These are phyloP conservation scores for Thermomyces lanuginosus DNA, from an alignment of 2,329 filamentous ascomycete genomes.

Conservation along the genomic window DNA sequence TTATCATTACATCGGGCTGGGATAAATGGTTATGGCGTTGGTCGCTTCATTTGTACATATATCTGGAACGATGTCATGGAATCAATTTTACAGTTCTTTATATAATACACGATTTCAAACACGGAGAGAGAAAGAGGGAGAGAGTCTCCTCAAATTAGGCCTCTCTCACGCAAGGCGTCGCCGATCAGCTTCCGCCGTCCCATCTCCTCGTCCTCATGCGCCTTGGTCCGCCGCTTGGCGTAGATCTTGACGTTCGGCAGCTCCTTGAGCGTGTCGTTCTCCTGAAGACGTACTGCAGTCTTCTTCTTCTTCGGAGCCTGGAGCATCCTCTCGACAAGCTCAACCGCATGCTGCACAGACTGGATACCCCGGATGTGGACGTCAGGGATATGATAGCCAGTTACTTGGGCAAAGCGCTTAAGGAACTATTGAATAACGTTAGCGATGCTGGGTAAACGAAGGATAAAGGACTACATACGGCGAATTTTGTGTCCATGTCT, in stretches of 20 bases:
- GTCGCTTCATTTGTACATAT: no score
- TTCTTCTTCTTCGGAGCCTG: constrained; percentile 38
- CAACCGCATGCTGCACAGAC: constrained; percentile 40
- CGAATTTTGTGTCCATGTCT: constrained; percentile 51
- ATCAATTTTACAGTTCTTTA: no score
- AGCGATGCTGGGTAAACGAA: constrained; percentile 1
- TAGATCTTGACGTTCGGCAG: constrained; percentile 58
- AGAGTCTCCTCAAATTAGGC: no score
- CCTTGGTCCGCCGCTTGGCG: constrained; percentile 47
- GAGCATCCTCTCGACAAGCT: constrained; percentile 27
- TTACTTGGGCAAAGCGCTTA: constrained; percentile 68
- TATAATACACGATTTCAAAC: background rate
- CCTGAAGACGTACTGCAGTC: constrained; percentile 40
- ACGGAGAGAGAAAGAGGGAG: no score
- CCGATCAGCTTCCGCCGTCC: constrained; percentile 70
- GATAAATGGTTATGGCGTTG: constrained; percentile 3
- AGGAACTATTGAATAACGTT: constrained; percentile 42
- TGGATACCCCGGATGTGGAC: constrained; percentile 42
- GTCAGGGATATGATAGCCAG: constrained; percentile 61
- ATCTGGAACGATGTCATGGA: no score
- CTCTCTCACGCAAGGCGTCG: constrained; percentile 47
- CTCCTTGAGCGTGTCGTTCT: constrained; percentile 30
- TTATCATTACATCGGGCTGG: constrained; percentile 1
- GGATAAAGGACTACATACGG: constrained; percentile 38
- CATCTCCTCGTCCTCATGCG: constrained; percentile 53